Percentiles rank a stretch among this genome's conserved stretches.
Conservation (phyloP, 75 land plant genomes). For the Pseudotsuga menziesii region DNA sequence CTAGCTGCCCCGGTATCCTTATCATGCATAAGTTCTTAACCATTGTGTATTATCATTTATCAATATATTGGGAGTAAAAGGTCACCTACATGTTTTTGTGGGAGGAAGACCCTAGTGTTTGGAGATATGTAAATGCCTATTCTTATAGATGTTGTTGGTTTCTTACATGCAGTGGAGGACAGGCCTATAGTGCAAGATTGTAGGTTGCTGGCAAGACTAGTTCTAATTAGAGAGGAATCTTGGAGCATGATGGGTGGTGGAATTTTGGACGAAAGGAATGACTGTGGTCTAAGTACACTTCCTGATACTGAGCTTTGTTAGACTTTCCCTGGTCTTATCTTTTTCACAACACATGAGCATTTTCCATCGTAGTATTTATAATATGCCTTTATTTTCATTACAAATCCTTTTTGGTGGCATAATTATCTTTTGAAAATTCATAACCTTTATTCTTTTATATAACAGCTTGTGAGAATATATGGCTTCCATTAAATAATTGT, state of each 20-base stretch:
- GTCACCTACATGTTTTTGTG: background rate
- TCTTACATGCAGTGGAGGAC: constrained; percentile 73
- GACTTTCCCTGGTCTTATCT: background rate
- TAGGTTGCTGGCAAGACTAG: constrained; percentile 86
- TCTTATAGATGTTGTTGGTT: constrained; percentile 7
- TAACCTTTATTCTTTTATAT: background rate
- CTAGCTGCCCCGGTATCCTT: background rate
- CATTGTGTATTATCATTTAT: background rate
- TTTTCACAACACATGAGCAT: constrained; percentile 3
- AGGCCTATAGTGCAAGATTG: constrained; percentile 70
- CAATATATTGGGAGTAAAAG: background rate
- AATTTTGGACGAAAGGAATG: constrained; percentile 87
- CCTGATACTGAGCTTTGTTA: constrained; percentile 82
- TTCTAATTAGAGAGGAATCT: constrained; percentile 96
- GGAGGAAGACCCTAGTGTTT: background rate
- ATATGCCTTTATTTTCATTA: background rate
- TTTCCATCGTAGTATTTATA: background rate
- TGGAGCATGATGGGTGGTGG: constrained; percentile 98
- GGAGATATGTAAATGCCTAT: background rate
- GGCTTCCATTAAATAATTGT: no score
- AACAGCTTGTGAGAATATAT: no score
- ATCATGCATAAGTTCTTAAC: background rate
- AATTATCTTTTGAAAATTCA: background rate
- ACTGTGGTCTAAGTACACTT: constrained; percentile 73
- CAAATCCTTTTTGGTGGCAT: background rate